phyloP scores from a whole-genome alignment of 2,329 filamentous ascomycete species.

The Fusarium sp. region DNA sequence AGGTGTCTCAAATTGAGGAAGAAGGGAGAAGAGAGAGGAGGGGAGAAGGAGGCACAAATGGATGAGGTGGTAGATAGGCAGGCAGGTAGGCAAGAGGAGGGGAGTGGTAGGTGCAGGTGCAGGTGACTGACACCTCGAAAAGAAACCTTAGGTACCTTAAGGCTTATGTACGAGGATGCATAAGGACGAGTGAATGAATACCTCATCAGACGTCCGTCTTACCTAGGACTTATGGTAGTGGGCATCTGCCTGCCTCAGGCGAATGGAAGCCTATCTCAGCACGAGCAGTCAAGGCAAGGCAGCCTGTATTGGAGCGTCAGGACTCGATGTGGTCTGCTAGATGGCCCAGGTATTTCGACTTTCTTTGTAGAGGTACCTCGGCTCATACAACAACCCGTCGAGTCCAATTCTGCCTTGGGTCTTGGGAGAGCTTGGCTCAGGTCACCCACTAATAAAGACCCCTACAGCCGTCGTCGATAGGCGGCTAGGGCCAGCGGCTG shows the following conservation, averaged over 20 bases:
- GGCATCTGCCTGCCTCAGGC: neutral
- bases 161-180: constrained; percentile 5
- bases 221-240: neutral
- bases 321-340: neutral
- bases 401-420: constrained; percentile 3
- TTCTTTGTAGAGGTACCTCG: neutral
- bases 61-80: neutral
- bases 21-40: neutral
- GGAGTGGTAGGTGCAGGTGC: neutral
- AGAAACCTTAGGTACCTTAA: neutral
- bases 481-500: constrained; percentile 17
- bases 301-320: neutral
- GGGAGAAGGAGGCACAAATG: neutral
- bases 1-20: neutral
- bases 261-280: neutral
- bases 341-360: neutral
- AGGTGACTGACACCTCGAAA: constrained; percentile 7
- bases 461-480: neutral
- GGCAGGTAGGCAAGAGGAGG: neutral
- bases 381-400: neutral
- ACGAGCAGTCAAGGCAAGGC: neutral
- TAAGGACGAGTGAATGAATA: neutral
- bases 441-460: neutral
- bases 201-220: neutral
- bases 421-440: neutral